phyloP scores from a whole-genome alignment of 257 asterid species.

The Handroanthus guayacan region DNA sequence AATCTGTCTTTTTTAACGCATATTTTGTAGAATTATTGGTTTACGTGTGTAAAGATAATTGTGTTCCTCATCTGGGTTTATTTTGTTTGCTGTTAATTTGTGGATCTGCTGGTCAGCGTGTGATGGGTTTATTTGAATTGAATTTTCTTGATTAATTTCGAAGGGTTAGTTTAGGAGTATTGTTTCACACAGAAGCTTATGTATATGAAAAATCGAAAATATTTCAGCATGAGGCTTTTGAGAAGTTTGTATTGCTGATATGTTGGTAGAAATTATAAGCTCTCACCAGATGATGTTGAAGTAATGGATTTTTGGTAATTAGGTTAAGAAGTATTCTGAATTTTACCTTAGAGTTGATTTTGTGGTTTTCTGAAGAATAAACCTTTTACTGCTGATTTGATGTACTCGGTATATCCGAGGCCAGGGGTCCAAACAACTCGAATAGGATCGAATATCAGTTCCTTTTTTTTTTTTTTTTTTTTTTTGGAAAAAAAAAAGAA shows the following conservation, averaged over 20 bases:
- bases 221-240: neutral
- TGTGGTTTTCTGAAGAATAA: neutral
- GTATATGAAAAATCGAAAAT: too few relatives aligned
- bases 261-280: neutral
- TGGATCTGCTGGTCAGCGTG: constrained; percentile 11
- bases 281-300: neutral
- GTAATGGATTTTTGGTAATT: neutral
- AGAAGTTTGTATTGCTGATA: neutral
- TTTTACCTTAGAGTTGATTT: neutral
- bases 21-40: neutral
- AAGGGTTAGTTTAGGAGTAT: neutral
- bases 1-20: neutral
- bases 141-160: neutral
- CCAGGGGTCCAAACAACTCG: too few relatives aligned
- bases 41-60: neutral
- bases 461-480: too few relatives aligned
- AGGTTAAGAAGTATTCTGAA: neutral
- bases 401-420: neutral
- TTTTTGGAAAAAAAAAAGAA: too few relatives aligned
- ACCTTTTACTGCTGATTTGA: neutral
- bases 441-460: too few relatives aligned
- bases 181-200: neutral
- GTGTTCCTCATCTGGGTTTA: neutral
- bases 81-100: constrained; percentile 11
- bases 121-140: neutral